Evolutionary conservation across 306 rosid genomes (phyloP).

Genomic region (Albizia julibrissin): DNA sequence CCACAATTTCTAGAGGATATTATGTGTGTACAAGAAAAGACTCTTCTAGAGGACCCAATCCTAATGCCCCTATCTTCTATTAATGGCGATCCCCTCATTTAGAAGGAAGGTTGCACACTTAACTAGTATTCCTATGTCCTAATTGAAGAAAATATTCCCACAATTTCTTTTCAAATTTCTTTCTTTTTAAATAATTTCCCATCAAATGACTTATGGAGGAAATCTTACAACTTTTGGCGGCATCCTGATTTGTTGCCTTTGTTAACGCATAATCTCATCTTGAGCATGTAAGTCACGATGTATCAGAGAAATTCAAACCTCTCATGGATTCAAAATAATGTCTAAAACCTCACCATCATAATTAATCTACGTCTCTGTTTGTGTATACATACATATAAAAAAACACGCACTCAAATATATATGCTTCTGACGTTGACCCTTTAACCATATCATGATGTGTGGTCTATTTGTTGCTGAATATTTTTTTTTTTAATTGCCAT

Average conservation of each 20-base stretch:
- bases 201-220: slow-evolving; percentile 36
- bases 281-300: neutral
- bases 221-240: slow-evolving; percentile 55
- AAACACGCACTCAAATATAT: neutral
- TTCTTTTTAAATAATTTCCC: slow-evolving; percentile 1
- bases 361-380: too few relatives aligned
- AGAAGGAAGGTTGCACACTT: slow-evolving; percentile 47
- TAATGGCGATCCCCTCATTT: slow-evolving; percentile 50
- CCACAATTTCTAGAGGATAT: slow-evolving; percentile 40
- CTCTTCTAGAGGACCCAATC: slow-evolving; percentile 23
- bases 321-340: slow-evolving; percentile 28
- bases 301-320: slow-evolving; percentile 45
- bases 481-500: neutral
- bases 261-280: slow-evolving; percentile 48
- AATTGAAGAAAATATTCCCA: slow-evolving; percentile 35
- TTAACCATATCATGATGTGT: slow-evolving; percentile 40
- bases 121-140: slow-evolving; percentile 29
- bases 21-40: slow-evolving; percentile 7
- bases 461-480: neutral
- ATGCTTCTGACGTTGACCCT: slow-evolving; percentile 44
- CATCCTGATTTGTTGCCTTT: slow-evolving; percentile 81
- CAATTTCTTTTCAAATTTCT: neutral
- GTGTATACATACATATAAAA: neutral
- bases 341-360: too few relatives aligned
- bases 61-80: slow-evolving; percentile 29